phyloP scores from a whole-genome alignment of 2,329 filamentous ascomycete genomes.

The Hortaea werneckii region DNA sequence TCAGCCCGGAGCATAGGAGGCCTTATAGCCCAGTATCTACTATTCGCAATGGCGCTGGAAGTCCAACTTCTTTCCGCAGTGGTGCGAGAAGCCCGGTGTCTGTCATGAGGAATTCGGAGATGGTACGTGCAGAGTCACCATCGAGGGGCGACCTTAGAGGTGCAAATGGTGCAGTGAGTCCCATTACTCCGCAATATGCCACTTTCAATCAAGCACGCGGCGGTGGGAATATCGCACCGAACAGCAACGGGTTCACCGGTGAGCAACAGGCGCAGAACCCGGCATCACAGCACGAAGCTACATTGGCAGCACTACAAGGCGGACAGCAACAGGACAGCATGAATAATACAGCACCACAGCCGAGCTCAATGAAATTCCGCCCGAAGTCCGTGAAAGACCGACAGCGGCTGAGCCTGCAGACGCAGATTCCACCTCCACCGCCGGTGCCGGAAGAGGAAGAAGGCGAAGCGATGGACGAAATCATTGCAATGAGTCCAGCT shows the following conservation, averaged over 20 bases:
- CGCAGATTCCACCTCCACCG: constrained; percentile 13
- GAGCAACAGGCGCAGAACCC: not conserved
- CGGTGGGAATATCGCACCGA: constrained; percentile 3
- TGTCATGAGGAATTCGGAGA: constrained; percentile 2
- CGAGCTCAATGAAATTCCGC: not conserved
- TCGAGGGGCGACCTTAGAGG: constrained; percentile 2
- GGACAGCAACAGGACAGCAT: not conserved
- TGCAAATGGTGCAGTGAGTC: not conserved
- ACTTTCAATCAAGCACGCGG: constrained; percentile 2
- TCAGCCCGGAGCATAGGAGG: constrained; percentile 4
- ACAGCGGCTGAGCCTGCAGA: constrained; percentile 7
- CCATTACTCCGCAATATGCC: not conserved
- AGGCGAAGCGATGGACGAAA: constrained; percentile 11
- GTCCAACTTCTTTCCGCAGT: constrained; percentile 2
- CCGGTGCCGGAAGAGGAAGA: constrained; percentile 11
- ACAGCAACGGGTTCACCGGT: constrained; percentile 4
- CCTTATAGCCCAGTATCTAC: constrained; percentile 6
- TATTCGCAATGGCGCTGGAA: constrained; percentile 4
- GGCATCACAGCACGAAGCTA: constrained; percentile 1
- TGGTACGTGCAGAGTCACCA: constrained; percentile 3
- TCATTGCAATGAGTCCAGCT: constrained; percentile 18
- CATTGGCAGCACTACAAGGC: constrained; percentile 7
- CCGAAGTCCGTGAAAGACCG: constrained; percentile 1
- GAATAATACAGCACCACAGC: not conserved
- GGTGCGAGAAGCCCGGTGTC: constrained; percentile 5